Conservation (phyloP, 306 rosid genomes). For the Castanea crenata region DNA sequence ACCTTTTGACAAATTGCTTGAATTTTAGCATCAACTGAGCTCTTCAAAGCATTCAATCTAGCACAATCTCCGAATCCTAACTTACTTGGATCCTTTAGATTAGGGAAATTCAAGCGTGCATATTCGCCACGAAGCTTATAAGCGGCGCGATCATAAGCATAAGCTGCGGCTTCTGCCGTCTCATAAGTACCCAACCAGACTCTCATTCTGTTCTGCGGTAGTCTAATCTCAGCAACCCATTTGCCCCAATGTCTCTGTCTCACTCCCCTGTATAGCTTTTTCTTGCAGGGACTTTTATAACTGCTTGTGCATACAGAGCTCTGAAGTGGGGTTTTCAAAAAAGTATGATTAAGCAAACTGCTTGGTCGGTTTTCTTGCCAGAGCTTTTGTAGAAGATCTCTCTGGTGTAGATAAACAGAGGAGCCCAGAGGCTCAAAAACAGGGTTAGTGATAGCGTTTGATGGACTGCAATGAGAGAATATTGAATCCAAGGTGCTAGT, state of each 20-base stretch:
- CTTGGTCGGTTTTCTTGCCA: conserved; percentile 42
- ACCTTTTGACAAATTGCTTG: conserved; percentile 87
- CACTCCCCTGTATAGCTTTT: conserved; percentile 92
- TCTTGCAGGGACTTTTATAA: conserved; percentile 39
- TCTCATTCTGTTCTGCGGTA: conserved; percentile 96
- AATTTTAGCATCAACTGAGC: conserved; percentile 77
- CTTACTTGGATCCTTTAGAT: conserved; percentile 59
- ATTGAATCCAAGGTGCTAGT: conserved; percentile 85
- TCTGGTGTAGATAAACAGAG: conserved; percentile 75
- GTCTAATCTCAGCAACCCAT: conserved; percentile 97
- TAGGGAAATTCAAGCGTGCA: conserved; percentile 90
- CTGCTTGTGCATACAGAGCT: conserved; percentile 8
- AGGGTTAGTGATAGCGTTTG: conserved; percentile 8
- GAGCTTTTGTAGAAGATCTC: conserved; percentile 72
- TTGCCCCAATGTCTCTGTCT: conserved; percentile 99
- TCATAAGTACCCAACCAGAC: conserved; percentile 96
- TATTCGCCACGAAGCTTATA: conserved; percentile 93
- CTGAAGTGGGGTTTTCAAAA: conserved; percentile 8
- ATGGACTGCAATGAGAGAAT: conserved; percentile 49
- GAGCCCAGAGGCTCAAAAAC: conserved; percentile 54
- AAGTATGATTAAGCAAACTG: conserved; percentile 9
- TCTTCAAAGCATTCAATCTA: conserved; percentile 61
- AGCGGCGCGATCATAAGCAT: conserved; percentile 94
- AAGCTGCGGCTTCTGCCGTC: conserved; percentile 92
- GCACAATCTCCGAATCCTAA: conserved; percentile 57